Evolutionary conservation across 176 grass and related monocot species (phyloP), one percentile per base, ranked within the genome.

Genomic region (Canna indica): DNA sequence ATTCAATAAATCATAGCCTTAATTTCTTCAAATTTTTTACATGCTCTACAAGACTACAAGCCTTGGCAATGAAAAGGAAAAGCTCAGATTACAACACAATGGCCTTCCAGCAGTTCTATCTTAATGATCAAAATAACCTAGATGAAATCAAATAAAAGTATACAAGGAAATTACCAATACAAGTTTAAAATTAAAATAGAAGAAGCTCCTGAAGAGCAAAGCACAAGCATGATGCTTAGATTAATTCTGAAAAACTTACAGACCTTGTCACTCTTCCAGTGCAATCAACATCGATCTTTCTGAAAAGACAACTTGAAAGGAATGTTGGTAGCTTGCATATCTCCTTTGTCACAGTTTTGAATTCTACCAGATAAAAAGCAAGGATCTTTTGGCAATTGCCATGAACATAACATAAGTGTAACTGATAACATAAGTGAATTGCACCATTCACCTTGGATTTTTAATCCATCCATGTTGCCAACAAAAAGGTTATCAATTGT

Each of bases 241-340:
- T n/a, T n/a, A 46, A 25, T 18, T 45, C 17, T 26, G 1, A 20
- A 54, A 18, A 4, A 22, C 15, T 73, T 64, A 29, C 35, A 68
- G 80, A 99, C 90, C 94, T 90, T 77, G 86, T 80, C 50, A 93
- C 86, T 63, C 64, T 90, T 83, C 94, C 89, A 73, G 86, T 87
- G 73, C 84, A 66, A 59, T 64, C 64, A 76, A 72, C 71, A 30
- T 99, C 94, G 22, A 92, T 90, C 81, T 93, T 99, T 84, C 84
- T 83, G 72, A 93, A 99, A 74, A 99, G 89, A 71, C 84, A 76
- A 85, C 70, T 77, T 27, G 89, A 99, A 57, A 99, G 80, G 69
- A 90, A 93, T 41, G 94, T 88, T 10, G 94, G 94, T 34, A 99
- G 66, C 76, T 99, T 93, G 81, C 94, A 99, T 65, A 99, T 90